Percentiles rank a stretch among this genome's conserved stretches.
Conservation (phyloP, 2,329 filamentous ascomycete genomes). For the Coniochaeta sp. region DNA sequence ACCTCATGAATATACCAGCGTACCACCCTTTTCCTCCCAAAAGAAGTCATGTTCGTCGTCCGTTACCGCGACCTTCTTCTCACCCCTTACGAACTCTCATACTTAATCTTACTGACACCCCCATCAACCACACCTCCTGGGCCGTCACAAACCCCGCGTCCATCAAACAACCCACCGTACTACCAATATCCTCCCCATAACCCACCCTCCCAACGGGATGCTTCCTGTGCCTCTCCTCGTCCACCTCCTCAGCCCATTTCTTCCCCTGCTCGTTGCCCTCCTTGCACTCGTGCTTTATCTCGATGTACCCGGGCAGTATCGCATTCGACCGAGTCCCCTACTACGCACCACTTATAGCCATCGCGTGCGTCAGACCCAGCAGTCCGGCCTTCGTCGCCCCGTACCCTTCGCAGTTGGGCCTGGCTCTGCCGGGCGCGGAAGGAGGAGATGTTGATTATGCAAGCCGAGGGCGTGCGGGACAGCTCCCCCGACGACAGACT, state of each 20-base stretch:
- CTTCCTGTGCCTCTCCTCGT: conserved; percentile 30
- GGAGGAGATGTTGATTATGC: conserved; percentile 37
- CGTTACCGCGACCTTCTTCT: no score
- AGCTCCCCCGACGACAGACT: not conserved
- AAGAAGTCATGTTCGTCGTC: no score
- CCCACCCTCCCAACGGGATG: conserved; percentile 37
- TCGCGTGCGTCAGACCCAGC: conserved; percentile 27
- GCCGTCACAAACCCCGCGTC: conserved; percentile 21
- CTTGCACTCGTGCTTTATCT: conserved; percentile 37
- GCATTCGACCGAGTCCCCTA: conserved; percentile 28
- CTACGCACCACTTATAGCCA: conserved; percentile 24
- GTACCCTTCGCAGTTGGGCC: conserved; percentile 41
- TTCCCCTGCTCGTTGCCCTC: conserved; percentile 33
- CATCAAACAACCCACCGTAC: conserved; percentile 31
- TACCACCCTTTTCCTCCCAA: no score
- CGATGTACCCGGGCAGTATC: conserved; percentile 38
- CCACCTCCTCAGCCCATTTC: conserved; percentile 24
- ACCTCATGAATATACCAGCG: no score
- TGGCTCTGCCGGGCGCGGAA: conserved; percentile 38
- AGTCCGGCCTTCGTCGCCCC: conserved; percentile 30
- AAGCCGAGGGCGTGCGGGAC: conserved; percentile 23
- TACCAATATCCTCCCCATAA: conserved; percentile 34
- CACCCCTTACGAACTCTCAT: conserved; percentile 9
- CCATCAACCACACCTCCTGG: conserved; percentile 20
- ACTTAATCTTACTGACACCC: conserved; percentile 19